Evolutionary conservation across 2,329 filamentous ascomycete genomes (phyloP).

Genomic region (Trichoderma simmonsii): DNA sequence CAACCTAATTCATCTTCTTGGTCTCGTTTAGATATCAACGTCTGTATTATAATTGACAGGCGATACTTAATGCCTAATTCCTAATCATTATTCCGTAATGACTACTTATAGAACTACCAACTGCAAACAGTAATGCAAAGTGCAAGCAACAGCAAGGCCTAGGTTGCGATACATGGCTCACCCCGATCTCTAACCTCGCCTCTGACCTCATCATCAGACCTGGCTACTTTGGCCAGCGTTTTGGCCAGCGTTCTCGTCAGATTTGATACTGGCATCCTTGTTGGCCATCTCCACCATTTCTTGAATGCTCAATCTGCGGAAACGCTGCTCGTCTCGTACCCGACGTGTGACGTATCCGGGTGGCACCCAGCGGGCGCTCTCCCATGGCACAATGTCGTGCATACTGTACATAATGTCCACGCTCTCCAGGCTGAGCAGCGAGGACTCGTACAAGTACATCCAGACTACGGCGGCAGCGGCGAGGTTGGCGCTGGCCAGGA

Average conservation of each 20-base stretch:
- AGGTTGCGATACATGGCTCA: not conserved
- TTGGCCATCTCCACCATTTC: conserved; percentile 19
- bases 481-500: conserved; percentile 62
- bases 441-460: conserved; percentile 67
- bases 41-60: not conserved
- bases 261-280: conserved; percentile 7
- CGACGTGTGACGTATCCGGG: conserved; percentile 42
- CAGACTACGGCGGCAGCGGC: conserved; percentile 58
- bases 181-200: not conserved
- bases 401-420: conserved; percentile 69
- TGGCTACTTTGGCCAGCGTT: not conserved
- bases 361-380: conserved; percentile 52
- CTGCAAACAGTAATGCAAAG: not conserved
- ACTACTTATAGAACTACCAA: not conserved
- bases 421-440: conserved; percentile 65
- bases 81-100: conserved; percentile 3
- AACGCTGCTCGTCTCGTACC: conserved; percentile 33
- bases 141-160: not conserved
- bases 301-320: conserved; percentile 24
- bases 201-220: not conserved
- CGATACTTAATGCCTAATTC: not conserved
- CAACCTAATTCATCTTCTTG: not conserved
- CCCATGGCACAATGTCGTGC: conserved; percentile 56
- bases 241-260: not conserved
- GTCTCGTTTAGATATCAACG: not conserved